Percentiles rank a stretch among this genome's conserved stretches.
These are phyloP conservation scores for Xylaria sp. DNA, from an alignment of 2,329 filamentous ascomycete species.

Conservation along the genomic window DNA sequence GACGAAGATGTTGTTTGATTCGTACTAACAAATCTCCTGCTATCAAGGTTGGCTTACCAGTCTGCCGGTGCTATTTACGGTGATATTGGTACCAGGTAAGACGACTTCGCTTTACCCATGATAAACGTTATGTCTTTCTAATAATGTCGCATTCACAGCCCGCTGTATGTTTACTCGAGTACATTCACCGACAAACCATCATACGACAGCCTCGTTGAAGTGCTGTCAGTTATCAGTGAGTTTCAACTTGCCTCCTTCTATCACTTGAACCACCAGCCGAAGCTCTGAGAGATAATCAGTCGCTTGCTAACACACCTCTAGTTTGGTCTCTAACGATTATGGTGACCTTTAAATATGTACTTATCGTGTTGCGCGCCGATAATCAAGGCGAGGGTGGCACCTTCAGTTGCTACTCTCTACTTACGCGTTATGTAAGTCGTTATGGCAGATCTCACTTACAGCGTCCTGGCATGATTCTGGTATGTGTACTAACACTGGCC, in stretches of 20 bases:
- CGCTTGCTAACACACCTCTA: slow-evolving; percentile 15
- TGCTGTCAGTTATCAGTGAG: slow-evolving; percentile 69
- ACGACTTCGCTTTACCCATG: slow-evolving; percentile 4
- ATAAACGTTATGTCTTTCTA: background rate
- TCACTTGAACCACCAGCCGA: background rate
- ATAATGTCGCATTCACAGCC: slow-evolving; percentile 53
- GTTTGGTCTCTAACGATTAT: slow-evolving; percentile 76
- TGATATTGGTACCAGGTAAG: slow-evolving; percentile 67
- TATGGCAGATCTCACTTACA: background rate
- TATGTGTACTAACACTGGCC: background rate
- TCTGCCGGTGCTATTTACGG: slow-evolving; percentile 75
- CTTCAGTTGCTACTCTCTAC: slow-evolving; percentile 73
- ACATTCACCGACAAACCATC: slow-evolving; percentile 68
- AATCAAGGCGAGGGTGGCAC: slow-evolving; percentile 79
- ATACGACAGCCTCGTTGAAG: slow-evolving; percentile 70
- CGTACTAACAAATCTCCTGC: slow-evolving; percentile 8
- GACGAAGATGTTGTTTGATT: slow-evolving; percentile 5
- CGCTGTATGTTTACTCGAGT: slow-evolving; percentile 78
- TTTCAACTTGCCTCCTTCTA: background rate
- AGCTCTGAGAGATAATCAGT: background rate
- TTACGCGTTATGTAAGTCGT: slow-evolving; percentile 65
- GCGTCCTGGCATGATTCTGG: background rate
- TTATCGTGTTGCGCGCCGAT: slow-evolving; percentile 73
- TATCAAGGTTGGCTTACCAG: slow-evolving; percentile 68
- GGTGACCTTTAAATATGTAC: slow-evolving; percentile 75